These are phyloP conservation scores for Westerdykella aurantiaca DNA, from an alignment of 2,329 filamentous ascomycete species.

Conservation along the genomic window DNA sequence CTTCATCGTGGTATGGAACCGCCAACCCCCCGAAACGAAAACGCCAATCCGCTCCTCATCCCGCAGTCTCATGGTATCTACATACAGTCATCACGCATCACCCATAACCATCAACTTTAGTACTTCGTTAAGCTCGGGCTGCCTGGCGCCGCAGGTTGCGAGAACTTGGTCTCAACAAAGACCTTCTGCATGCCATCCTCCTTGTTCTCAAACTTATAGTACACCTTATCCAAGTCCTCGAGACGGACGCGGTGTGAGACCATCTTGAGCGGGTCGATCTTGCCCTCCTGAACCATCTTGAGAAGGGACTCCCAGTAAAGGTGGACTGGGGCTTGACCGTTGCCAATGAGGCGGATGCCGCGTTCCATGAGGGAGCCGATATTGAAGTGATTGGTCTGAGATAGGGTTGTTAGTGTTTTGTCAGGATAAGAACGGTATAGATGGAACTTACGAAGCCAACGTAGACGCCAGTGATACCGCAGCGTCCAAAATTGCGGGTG, in stretches of 20 bases:
- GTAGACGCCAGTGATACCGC: conserved; percentile 70
- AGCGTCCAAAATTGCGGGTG: conserved; percentile 66
- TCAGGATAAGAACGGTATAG: neutral
- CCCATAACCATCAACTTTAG: neutral
- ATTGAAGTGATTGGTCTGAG: conserved; percentile 72
- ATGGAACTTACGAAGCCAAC: conserved; percentile 50
- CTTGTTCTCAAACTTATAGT: conserved; percentile 61
- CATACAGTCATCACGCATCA: neutral
- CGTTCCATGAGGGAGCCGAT: conserved; percentile 80
- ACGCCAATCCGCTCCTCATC: too few relatives aligned
- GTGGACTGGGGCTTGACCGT: conserved; percentile 68
- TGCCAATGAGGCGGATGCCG: conserved; percentile 71
- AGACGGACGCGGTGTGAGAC: conserved; percentile 65
- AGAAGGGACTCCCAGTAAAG: conserved; percentile 79
- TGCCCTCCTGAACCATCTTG: conserved; percentile 57
- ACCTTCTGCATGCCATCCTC: conserved; percentile 77
- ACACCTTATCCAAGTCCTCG: conserved; percentile 48
- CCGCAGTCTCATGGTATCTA: neutral
- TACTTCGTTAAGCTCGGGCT: conserved; percentile 49
- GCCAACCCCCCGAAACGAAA: too few relatives aligned
- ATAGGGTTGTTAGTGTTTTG: conserved; percentile 7
- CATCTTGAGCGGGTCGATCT: conserved; percentile 74
- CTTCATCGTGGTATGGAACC: too few relatives aligned
- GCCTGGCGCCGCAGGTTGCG: conserved; percentile 46
- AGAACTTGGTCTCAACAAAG: conserved; percentile 58